phyloP scores from a whole-genome alignment of 2,329 filamentous ascomycete genomes.

The Exophiala lecanii-corni region DNA sequence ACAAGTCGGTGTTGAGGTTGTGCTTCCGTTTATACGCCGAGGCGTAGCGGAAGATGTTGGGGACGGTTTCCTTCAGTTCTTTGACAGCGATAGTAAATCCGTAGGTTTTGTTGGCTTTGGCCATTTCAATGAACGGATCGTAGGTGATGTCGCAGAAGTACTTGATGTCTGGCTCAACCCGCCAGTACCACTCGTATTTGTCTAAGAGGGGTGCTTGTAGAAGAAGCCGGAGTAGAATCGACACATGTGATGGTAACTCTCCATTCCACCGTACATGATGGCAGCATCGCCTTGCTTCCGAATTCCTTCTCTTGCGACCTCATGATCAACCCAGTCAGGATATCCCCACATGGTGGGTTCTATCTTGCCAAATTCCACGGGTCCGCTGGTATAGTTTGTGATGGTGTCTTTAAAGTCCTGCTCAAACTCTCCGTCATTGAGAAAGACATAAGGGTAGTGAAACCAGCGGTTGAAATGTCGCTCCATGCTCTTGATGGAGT shows the following conservation, averaged over 20 bases:
- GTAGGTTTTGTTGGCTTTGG: constrained; percentile 91
- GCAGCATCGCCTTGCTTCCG: constrained; percentile 93
- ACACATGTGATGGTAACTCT: constrained; percentile 99
- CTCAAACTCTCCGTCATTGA: constrained; percentile 97
- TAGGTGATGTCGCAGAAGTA: constrained; percentile 99
- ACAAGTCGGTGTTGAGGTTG: constrained; percentile 84
- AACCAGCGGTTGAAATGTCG: constrained; percentile 99
- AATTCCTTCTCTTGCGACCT: constrained; percentile 92
- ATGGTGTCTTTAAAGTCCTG: constrained; percentile 85
- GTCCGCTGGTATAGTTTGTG: constrained; percentile 79
- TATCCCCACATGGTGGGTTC: constrained; percentile 90
- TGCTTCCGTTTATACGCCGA: constrained; percentile 93
- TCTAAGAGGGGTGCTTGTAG: constrained; percentile 90
- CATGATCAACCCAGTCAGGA: constrained; percentile 91
- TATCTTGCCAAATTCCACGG: constrained; percentile 92
- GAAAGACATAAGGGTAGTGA: constrained; percentile 95
- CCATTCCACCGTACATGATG: constrained; percentile 98
- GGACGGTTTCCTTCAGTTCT: constrained; percentile 93
- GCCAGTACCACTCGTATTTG: constrained; percentile 99
- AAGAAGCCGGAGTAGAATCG: constrained; percentile 99
- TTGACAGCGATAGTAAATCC: constrained; percentile 99
- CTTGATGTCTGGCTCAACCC: constrained; percentile 97
- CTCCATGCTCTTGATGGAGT: constrained; percentile 96
- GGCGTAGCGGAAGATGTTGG: constrained; percentile 98
- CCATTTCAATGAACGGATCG: constrained; percentile 95